A percentile compares a stretch with the other conserved stretches of the same genome.
Conservation (phyloP, 2,329 filamentous ascomycete species). For the Thielaviopsis populi region DNA sequence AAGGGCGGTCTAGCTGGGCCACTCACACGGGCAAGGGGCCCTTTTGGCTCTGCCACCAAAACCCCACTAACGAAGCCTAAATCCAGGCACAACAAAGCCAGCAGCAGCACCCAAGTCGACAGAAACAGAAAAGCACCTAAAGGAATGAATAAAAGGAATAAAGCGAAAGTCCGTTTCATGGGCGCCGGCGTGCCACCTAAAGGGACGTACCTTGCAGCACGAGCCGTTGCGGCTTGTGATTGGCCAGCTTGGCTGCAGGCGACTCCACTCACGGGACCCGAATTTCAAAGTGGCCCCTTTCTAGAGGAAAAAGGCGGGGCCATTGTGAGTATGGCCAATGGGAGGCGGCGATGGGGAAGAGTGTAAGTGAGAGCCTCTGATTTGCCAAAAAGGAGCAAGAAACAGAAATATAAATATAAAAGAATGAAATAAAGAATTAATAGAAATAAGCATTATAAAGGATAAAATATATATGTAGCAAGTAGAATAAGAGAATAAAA, state of each 20-base stretch:
- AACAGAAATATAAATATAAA: neutral
- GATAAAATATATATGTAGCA: too few species aligned
- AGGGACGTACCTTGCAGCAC: conserved; percentile 14
- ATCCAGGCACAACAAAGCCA: neutral
- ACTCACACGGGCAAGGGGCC: neutral
- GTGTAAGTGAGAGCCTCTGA: neutral
- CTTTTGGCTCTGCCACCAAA: neutral
- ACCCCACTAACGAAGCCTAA: neutral
- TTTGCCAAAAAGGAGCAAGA: neutral
- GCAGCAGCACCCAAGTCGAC: neutral
- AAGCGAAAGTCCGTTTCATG: neutral
- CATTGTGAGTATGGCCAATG: neutral
- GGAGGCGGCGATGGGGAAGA: neutral
- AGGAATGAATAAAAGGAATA: neutral
- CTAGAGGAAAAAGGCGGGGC: neutral
- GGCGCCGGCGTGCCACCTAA: neutral
- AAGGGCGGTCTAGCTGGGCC: neutral
- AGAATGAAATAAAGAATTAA: neutral
- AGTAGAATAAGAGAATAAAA: too few species aligned
- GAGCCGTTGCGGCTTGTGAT: neutral
- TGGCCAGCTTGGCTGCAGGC: neutral
- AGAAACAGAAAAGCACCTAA: neutral
- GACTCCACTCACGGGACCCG: conserved; percentile 1
- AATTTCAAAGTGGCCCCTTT: conserved; percentile 9
- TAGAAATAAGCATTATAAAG: neutral